phyloP scores from a whole-genome alignment of 345 rosid species.

The Eucalyptus cloeziana region DNA sequence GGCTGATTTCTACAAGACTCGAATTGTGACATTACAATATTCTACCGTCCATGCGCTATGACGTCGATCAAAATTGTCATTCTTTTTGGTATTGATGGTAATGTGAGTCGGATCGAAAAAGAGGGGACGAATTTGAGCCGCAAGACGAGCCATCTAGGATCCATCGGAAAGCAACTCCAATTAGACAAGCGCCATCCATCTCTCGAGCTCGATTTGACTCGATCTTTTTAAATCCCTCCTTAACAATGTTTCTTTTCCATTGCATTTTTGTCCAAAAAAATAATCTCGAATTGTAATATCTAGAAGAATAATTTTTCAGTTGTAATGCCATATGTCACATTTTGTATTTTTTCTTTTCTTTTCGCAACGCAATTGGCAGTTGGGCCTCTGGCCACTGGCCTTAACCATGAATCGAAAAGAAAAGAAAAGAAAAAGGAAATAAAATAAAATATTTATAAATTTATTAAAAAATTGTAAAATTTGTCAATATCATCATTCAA shows the following conservation, averaged over 20 bases:
- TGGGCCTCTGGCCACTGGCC: fast-evolving
- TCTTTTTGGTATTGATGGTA: not conserved
- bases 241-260: not conserved
- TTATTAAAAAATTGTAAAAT: not conserved
- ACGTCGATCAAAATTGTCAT: not conserved
- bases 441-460: too few species aligned
- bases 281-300: not conserved
- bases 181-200: not conserved
- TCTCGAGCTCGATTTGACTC: not conserved
- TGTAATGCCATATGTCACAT: not conserved
- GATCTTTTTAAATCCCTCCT: not conserved
- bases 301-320: not conserved
- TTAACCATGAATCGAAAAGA: not conserved
- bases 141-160: not conserved
- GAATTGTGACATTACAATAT: too few species aligned
- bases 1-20: too few species aligned
- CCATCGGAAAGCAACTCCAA: not conserved
- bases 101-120: not conserved
- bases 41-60: not conserved
- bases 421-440: too few species aligned
- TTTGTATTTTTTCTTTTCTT: too few species aligned
- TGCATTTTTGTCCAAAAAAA: not conserved
- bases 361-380: not conserved
- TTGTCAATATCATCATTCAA: fast-evolving
- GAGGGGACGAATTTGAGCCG: not conserved